A percentile compares a stretch with the other conserved stretches of the same genome.
Conservation (phyloP, 2,329 filamentous ascomycete genomes). For the Pseudogymnoascus sp. region DNA sequence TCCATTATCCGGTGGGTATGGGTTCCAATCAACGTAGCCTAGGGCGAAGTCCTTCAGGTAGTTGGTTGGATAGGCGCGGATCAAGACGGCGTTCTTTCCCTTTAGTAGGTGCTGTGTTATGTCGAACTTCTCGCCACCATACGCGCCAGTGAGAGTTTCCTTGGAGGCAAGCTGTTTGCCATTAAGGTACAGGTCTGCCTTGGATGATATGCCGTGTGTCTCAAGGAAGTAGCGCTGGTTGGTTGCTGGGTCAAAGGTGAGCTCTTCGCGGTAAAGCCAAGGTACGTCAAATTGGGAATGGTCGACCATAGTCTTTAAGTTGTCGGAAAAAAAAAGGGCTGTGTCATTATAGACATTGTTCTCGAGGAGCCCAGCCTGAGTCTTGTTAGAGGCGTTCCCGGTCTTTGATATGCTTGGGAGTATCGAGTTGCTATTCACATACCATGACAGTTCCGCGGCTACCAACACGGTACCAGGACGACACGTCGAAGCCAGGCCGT, state of each 20-base stretch:
- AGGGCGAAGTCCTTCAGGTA: constrained; percentile 52
- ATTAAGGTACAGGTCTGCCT: constrained; percentile 54
- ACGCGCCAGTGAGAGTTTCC: constrained; percentile 46
- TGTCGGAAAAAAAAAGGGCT: constrained; percentile 49
- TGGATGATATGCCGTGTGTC: constrained; percentile 53
- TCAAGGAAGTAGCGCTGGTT: constrained; percentile 44
- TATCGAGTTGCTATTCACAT: neutral
- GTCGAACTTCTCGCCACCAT: constrained; percentile 48
- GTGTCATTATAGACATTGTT: constrained; percentile 45
- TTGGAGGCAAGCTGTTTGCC: constrained; percentile 44
- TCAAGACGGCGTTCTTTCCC: constrained; percentile 43
- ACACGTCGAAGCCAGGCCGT: constrained; percentile 36
- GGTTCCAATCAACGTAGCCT: constrained; percentile 57
- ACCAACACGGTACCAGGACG: constrained; percentile 22
- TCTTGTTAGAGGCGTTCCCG: neutral
- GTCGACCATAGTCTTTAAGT: constrained; percentile 37
- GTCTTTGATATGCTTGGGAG: neutral
- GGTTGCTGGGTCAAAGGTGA: constrained; percentile 30
- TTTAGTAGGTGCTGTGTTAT: constrained; percentile 37
- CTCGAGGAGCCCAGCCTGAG: constrained; percentile 34
- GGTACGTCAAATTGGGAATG: constrained; percentile 42
- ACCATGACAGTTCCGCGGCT: constrained; percentile 11
- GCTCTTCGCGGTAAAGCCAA: constrained; percentile 53
- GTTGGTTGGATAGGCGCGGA: constrained; percentile 49
- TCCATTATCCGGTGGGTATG: constrained; percentile 53